Conservation (phyloP, 345 rosid species). For the Gossypium anomalum region DNA sequence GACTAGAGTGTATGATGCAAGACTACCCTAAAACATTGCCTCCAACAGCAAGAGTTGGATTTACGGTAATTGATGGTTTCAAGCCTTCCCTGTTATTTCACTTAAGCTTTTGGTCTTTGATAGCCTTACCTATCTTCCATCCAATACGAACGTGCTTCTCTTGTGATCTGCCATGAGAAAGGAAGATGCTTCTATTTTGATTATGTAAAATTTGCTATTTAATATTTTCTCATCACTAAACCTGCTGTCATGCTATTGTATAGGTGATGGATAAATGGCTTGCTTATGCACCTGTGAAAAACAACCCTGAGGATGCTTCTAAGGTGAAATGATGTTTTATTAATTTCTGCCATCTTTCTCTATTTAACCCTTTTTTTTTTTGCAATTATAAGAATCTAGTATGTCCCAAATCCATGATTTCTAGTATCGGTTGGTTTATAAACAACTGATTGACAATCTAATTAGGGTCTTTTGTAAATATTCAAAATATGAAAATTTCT, state of each 20-base stretch:
- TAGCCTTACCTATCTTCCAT: not conserved
- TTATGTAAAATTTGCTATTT: not conserved
- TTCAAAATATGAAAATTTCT: not conserved
- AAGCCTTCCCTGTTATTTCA: not conserved
- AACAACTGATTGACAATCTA: not conserved
- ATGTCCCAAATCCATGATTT: not conserved
- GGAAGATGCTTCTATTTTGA: not conserved
- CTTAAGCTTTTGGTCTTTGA: not conserved
- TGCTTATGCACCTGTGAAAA: conserved; percentile 68
- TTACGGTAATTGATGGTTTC: conserved; percentile 53
- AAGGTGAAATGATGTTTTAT: conserved; percentile 36
- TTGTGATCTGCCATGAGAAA: not conserved
- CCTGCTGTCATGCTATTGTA: not conserved
- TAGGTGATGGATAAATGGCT: conserved; percentile 69
- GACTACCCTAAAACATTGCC: conserved; percentile 95
- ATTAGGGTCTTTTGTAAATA: not conserved
- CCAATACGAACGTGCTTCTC: not conserved
- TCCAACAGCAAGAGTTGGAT: conserved; percentile 83
- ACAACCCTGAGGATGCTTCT: conserved; percentile 75
- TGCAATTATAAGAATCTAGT: not conserved
- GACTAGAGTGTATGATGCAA: conserved; percentile 98
- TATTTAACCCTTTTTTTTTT: not conserved
- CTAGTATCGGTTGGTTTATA: not conserved
- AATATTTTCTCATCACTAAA: not conserved
- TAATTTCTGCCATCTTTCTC: not conserved